phyloP scores from a whole-genome alignment of 2,329 filamentous ascomycete species.

The Pyrenophora graminea region DNA sequence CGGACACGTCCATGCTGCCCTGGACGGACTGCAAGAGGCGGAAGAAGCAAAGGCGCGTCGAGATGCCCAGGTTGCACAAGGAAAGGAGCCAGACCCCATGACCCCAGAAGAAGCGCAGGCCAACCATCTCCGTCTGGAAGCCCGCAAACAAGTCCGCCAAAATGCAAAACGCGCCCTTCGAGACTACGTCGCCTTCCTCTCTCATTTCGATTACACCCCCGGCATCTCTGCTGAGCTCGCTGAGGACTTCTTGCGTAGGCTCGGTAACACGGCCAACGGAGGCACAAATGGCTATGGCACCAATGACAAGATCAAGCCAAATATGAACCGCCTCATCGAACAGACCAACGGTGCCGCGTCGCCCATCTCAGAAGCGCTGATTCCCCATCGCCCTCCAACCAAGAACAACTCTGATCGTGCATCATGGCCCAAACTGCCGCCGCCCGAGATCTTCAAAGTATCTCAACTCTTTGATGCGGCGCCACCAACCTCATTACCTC shows the following conservation, averaged over 20 bases:
- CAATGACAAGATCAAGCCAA: conserved; percentile 22
- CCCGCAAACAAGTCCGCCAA: conserved; percentile 70
- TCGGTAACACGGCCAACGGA: conserved; percentile 29
- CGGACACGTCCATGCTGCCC: conserved; percentile 62
- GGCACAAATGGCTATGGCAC: conserved; percentile 8
- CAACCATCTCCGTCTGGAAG: conserved; percentile 57
- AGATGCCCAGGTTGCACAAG: conserved; percentile 29
- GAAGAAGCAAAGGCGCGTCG: conserved; percentile 39
- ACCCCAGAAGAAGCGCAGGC: conserved; percentile 55
- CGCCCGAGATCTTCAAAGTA: conserved; percentile 58
- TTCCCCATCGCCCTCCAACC: conserved; percentile 46
- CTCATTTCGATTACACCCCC: conserved; percentile 77
- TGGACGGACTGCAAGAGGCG: conserved; percentile 54
- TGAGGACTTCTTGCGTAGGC: conserved; percentile 54
- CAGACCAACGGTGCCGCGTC: conserved; percentile 23
- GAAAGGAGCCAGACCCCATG: conserved; percentile 39
- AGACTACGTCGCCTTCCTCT: conserved; percentile 74
- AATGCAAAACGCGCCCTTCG: conserved; percentile 76
- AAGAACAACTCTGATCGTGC: conserved; percentile 39
- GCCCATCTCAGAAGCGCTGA: conserved; percentile 48
- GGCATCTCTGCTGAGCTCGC: conserved; percentile 65
- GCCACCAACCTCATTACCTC: conserved; percentile 68
- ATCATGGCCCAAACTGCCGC: conserved; percentile 54
- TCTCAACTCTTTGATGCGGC: conserved; percentile 72
- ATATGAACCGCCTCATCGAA: conserved; percentile 35